Evolutionary conservation across 306 rosid genomes (phyloP).

Genomic region (Castanospermum australe): DNA sequence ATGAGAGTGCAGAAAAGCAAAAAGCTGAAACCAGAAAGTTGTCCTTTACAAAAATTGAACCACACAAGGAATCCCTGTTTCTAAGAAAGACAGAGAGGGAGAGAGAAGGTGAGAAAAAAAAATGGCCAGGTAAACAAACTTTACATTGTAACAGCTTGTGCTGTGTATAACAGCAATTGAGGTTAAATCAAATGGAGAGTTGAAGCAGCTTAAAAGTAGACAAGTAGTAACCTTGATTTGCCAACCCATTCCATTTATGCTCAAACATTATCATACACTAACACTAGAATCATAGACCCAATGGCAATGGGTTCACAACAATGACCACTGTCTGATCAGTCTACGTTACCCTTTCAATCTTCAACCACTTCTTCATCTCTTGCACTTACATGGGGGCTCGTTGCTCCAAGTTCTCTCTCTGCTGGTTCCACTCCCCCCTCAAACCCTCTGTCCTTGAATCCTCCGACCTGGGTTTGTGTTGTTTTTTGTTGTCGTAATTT

Average conservation of each 20-base stretch:
- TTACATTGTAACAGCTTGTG: not conserved
- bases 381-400: conserved; percentile 69
- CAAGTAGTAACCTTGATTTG: not conserved
- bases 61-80: conserved; percentile 9
- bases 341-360: conserved; percentile 16
- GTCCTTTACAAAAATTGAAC: conserved; percentile 31
- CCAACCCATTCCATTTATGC: conserved; percentile 26
- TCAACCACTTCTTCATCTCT: not conserved
- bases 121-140: not conserved
- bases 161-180: conserved; percentile 5
- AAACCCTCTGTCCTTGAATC: conserved; percentile 79
- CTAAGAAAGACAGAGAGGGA: not conserved
- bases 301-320: conserved; percentile 31
- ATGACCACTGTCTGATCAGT: conserved; percentile 37
- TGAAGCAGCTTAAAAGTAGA: conserved; percentile 10
- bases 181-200: not conserved
- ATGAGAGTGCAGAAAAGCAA: conserved; percentile 35
- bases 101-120: not conserved
- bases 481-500: not conserved
- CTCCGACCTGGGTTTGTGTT: conserved; percentile 66
- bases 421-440: conserved; percentile 84
- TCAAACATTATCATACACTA: not conserved
- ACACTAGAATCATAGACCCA: conserved; percentile 15
- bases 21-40: conserved; percentile 36
- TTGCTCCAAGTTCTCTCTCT: conserved; percentile 87